Base-by-base conservation (phyloP, 768 basidiomycete species). In the Tremella mesenterica region DNA sequence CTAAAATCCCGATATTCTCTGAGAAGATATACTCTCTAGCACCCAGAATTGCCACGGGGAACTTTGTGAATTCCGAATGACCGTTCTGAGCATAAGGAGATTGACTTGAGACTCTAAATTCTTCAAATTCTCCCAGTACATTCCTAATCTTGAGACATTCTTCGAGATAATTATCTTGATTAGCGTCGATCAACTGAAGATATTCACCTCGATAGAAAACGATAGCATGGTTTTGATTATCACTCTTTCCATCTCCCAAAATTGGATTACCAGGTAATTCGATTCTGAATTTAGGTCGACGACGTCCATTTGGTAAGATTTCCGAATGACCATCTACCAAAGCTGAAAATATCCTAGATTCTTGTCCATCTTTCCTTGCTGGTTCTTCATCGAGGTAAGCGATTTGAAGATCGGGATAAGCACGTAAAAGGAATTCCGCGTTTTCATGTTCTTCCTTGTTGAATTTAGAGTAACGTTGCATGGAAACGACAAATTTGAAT, bases 21-120 rank as follows among this genome's bases (percentile, higher is more conserved):
- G 95, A 97, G 77, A 99, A 99, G 72, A 99, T 96, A 75, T 99
- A 99, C 79, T 99, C 93, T 76, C 95, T 84, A 9, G 95, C 93
- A 74, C 93, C 95, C 59, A 99, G 87, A 59, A 99, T 99, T 14
- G 95, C 93, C 20, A 97, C 86, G 16, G 95, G 95, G 20, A 87
- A 74, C 56, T 81, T 81, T 70, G 82, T 82, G 80, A 93, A 88
- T 61, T 95, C 88, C 73, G 86, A 84, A 67, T 85, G 83, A 56
- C 83, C 83, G 81, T 86, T 89, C 57, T 86, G 86, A 6, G 85
- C 84, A 72, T 99, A 97, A 4, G 95, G 95, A 63, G 84, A 90
- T 76, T 91, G 86, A 56, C 77, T 83, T 21, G 89, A 85, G 4
- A 87, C 80, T 25, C 79, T 72, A 70, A 87, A 93, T 75, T 97